A percentile compares a stretch with the other conserved stretches of the same genome.
Conservation (phyloP, 371 early-diverging fungal genomes). For the Mucor mucedo region DNA sequence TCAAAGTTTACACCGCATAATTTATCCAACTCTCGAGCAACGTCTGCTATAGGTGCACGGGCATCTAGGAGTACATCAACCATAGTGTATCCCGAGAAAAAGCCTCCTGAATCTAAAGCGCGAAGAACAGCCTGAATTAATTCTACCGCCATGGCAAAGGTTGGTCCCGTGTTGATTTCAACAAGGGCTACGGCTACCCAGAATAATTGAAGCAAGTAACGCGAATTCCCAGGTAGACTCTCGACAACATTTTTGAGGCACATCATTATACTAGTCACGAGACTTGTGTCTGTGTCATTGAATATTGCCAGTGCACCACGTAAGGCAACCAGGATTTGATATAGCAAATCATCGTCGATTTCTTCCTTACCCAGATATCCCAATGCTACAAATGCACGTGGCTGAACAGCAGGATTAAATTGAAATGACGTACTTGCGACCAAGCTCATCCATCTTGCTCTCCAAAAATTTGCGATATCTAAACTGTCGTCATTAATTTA, state of each 20-base stretch:
- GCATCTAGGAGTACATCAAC: slow-evolving; percentile 68
- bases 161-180: slow-evolving; percentile 79
- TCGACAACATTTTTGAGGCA: slow-evolving; percentile 83
- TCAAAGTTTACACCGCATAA: slow-evolving; percentile 80
- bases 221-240: slow-evolving; percentile 72
- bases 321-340: slow-evolving; percentile 84
- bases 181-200: slow-evolving; percentile 86
- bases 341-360: slow-evolving; percentile 84
- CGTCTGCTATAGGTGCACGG: slow-evolving; percentile 71
- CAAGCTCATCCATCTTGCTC: slow-evolving; percentile 90
- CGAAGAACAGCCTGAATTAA: slow-evolving; percentile 73
- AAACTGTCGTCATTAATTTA: slow-evolving; percentile 8
- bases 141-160: slow-evolving; percentile 72
- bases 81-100: slow-evolving; percentile 66
- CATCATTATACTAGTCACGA: slow-evolving; percentile 81
- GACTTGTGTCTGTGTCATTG: slow-evolving; percentile 73
- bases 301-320: slow-evolving; percentile 80
- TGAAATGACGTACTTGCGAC: slow-evolving; percentile 89
- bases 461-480: slow-evolving; percentile 79
- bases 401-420: slow-evolving; percentile 89
- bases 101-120: slow-evolving; percentile 69
- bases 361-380: slow-evolving; percentile 85
- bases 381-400: slow-evolving; percentile 87
- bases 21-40: slow-evolving; percentile 68
- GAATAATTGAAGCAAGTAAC: slow-evolving; percentile 80